Evolutionary conservation across 2,329 filamentous ascomycete species (phyloP).

Genomic region (Scedosporium apiospermum): DNA sequence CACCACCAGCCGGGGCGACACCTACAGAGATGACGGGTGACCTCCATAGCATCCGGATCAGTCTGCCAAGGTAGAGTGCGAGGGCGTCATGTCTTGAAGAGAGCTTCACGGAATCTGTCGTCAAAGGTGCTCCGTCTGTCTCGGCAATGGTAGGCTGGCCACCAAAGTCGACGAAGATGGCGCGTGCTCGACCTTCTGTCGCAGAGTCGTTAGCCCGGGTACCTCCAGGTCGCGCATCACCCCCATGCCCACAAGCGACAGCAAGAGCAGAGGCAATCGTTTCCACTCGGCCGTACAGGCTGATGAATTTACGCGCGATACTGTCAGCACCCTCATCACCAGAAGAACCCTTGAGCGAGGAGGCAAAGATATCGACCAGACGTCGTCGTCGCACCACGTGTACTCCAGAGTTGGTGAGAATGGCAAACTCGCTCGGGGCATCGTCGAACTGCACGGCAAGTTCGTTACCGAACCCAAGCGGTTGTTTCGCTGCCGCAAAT

Average conservation of each 20-base stretch:
- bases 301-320: constrained; percentile 75
- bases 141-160: constrained; percentile 80
- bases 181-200: constrained; percentile 74
- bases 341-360: constrained; percentile 62
- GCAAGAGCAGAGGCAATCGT: constrained; percentile 85
- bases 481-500: constrained; percentile 58
- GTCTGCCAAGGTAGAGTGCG: constrained; percentile 74
- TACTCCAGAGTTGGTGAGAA: constrained; percentile 84
- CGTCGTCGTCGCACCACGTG: constrained; percentile 76
- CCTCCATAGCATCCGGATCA: constrained; percentile 87
- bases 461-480: constrained; percentile 85
- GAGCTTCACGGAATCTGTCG: constrained; percentile 73
- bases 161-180: constrained; percentile 85
- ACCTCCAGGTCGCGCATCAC: constrained; percentile 62
- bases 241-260: constrained; percentile 88
- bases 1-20: constrained; percentile 43
- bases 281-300: constrained; percentile 78
- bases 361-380: constrained; percentile 85
- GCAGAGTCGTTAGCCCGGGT: constrained; percentile 73
- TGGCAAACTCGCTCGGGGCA: constrained; percentile 70
- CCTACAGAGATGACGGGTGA: constrained; percentile 56
- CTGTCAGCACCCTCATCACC: constrained; percentile 74
- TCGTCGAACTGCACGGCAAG: constrained; percentile 92
- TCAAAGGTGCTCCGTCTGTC: constrained; percentile 58
- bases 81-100: constrained; percentile 86